Evolutionary conservation across 768 basidiomycete species (phyloP).

Genomic region (Scleroderma bovista): DNA sequence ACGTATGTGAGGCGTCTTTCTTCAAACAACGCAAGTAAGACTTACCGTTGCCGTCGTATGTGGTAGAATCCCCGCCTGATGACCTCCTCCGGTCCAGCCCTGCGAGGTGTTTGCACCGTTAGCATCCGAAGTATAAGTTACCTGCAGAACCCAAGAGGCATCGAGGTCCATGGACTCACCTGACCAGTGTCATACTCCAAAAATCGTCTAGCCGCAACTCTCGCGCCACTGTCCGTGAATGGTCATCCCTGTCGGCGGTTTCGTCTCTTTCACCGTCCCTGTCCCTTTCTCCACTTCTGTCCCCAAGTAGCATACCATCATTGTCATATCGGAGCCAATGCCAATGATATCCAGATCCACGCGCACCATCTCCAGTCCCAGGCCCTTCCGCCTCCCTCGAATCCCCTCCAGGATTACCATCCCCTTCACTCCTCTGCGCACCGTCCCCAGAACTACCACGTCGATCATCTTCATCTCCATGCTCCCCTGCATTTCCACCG

Average conservation of each 20-base stretch:
- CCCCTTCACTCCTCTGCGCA: not conserved
- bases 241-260: not conserved
- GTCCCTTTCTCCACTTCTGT: slow-evolving; percentile 5
- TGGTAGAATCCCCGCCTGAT: slow-evolving; percentile 57
- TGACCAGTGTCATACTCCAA: slow-evolving; percentile 65
- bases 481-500: slow-evolving; percentile 66
- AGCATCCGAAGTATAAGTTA: too few species aligned
- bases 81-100: slow-evolving; percentile 58
- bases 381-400: not conserved
- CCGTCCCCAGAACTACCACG: slow-evolving; percentile 4
- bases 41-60: slow-evolving; percentile 70
- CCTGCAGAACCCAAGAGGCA: too few species aligned
- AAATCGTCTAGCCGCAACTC: slow-evolving; percentile 67
- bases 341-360: not conserved
- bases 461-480: slow-evolving; percentile 8
- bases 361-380: not conserved
- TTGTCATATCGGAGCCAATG: slow-evolving; percentile 3
- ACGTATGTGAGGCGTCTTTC: not conserved
- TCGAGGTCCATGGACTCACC: slow-evolving; percentile 40
- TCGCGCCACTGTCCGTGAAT: slow-evolving; percentile 7
- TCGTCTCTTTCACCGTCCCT: slow-evolving; percentile 6
- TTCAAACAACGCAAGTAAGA: not conserved
- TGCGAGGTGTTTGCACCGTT: slow-evolving; percentile 24
- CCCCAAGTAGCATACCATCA: slow-evolving; percentile 1
- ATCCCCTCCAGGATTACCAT: slow-evolving; percentile 11